Evolutionary conservation across 2,329 filamentous ascomycete species (phyloP).

Genomic region (Saccharata proteae): DNA sequence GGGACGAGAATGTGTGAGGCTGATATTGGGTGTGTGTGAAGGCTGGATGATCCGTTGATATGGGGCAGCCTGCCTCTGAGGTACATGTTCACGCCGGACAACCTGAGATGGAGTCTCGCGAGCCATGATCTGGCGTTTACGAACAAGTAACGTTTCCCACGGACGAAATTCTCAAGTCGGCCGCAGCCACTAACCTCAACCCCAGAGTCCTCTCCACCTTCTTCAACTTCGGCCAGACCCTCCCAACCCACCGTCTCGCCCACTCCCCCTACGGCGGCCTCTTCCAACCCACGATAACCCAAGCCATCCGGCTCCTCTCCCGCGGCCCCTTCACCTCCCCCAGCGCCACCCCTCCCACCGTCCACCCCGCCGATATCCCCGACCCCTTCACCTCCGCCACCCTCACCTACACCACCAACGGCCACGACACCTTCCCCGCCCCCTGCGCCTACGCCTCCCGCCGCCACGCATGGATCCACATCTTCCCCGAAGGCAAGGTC

Average conservation of each 20-base stretch:
- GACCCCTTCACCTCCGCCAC: conserved; percentile 45
- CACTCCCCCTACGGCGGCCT: conserved; percentile 73
- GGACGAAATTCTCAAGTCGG: background rate
- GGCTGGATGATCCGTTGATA: conserved; percentile 84
- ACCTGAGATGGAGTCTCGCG: conserved; percentile 78
- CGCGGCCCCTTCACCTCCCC: conserved; percentile 34
- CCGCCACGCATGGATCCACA: conserved; percentile 76
- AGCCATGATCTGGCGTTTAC: conserved; percentile 94
- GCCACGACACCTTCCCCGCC: conserved; percentile 52
- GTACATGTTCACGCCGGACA: conserved; percentile 59
- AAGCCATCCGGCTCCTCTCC: conserved; percentile 76
- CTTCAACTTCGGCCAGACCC: conserved; percentile 79
- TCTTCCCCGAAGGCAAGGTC: conserved; percentile 91
- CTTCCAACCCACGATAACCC: conserved; percentile 78
- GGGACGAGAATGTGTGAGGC: conserved; percentile 5
- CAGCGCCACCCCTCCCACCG: conserved; percentile 6
- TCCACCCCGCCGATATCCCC: conserved; percentile 18
- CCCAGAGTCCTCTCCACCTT: conserved; percentile 57
- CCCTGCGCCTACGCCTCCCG: conserved; percentile 61
- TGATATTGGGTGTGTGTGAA: conserved; percentile 27
- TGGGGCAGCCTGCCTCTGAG: conserved; percentile 78
- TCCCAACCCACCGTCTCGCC: conserved; percentile 72
- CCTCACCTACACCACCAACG: conserved; percentile 54
- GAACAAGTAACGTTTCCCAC: conserved; percentile 49
- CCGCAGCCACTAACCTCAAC: background rate